Evolutionary conservation across 305 asterid species (phyloP).

Genomic region (Solanum hybrid): DNA sequence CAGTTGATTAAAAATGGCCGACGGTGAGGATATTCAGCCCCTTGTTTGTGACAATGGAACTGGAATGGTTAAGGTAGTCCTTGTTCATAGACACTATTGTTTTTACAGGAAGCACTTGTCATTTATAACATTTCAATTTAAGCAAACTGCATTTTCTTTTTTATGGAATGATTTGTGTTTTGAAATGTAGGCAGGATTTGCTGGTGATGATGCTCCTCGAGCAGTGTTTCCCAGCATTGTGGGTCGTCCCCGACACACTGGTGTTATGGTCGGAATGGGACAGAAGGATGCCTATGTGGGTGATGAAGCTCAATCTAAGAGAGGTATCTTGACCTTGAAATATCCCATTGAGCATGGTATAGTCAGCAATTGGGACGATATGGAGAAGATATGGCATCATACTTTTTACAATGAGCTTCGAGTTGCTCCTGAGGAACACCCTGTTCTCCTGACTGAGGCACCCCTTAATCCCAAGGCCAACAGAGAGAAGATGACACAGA

Average conservation of each 20-base stretch:
- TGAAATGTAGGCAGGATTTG: conserved; percentile 48
- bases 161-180: neutral
- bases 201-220: conserved; percentile 70
- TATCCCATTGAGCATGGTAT: conserved; percentile 61
- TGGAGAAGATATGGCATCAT: conserved; percentile 53
- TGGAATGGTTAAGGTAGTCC: conserved; percentile 52
- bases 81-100: neutral
- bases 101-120: neutral
- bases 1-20: conserved; percentile 45
- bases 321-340: conserved; percentile 56
- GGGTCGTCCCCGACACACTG: conserved; percentile 58
- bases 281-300: conserved; percentile 60
- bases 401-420: conserved; percentile 49
- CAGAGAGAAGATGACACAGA: conserved; percentile 60
- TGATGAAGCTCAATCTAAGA: conserved; percentile 55
- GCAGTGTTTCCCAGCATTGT: conserved; percentile 69
- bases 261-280: conserved; percentile 66
- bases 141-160: neutral
- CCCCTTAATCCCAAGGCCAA: conserved; percentile 64
- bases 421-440: conserved; percentile 64
- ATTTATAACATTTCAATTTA: neutral
- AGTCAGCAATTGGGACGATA: conserved; percentile 61
- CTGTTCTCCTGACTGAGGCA: conserved; percentile 59
- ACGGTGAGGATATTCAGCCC: conserved; percentile 54
- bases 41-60: conserved; percentile 62